phyloP scores from a whole-genome alignment of 2,329 filamentous ascomycete species.

The Cryphonectria carpinicola region DNA sequence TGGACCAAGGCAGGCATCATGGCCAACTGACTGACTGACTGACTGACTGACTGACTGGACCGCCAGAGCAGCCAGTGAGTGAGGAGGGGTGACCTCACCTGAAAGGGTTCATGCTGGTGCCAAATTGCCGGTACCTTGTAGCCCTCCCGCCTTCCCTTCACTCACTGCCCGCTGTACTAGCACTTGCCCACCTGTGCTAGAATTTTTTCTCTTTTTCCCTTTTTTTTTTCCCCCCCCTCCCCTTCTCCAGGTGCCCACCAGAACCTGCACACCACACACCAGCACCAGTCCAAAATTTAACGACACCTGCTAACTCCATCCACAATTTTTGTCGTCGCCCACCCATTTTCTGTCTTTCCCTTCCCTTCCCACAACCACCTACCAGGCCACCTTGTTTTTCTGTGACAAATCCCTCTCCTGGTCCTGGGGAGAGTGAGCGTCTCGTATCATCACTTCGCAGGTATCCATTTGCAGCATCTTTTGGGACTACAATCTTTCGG shows the following conservation, averaged over 20 bases:
- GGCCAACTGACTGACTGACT: no score
- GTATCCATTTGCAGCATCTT: constrained; percentile 22
- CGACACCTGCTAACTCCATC: constrained; percentile 15
- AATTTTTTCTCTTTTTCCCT: not conserved
- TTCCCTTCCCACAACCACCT: constrained; percentile 18
- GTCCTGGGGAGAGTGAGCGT: constrained; percentile 10
- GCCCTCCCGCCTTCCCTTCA: constrained; percentile 5
- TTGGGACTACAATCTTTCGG: not conserved
- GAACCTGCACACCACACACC: constrained; percentile 10
- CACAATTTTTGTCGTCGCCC: constrained; percentile 11
- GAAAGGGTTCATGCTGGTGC: not conserved
- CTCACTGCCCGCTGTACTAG: not conserved
- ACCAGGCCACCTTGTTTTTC: constrained; percentile 16
- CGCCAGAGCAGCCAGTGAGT: not conserved
- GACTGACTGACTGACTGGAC: not conserved
- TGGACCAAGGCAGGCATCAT: not conserved
- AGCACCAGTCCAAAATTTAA: constrained; percentile 14
- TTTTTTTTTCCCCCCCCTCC: no score
- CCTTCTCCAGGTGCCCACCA: constrained; percentile 1
- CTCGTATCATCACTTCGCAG: constrained; percentile 6
- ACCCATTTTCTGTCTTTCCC: constrained; percentile 12
- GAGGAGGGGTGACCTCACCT: constrained; percentile 1
- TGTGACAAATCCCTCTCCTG: constrained; percentile 1
- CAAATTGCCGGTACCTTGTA: not conserved
- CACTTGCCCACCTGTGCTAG: constrained; percentile 9